Evolutionary conservation across 352 stramenopile genomes (phyloP).

Genomic region (Phytopythium vexans): DNA sequence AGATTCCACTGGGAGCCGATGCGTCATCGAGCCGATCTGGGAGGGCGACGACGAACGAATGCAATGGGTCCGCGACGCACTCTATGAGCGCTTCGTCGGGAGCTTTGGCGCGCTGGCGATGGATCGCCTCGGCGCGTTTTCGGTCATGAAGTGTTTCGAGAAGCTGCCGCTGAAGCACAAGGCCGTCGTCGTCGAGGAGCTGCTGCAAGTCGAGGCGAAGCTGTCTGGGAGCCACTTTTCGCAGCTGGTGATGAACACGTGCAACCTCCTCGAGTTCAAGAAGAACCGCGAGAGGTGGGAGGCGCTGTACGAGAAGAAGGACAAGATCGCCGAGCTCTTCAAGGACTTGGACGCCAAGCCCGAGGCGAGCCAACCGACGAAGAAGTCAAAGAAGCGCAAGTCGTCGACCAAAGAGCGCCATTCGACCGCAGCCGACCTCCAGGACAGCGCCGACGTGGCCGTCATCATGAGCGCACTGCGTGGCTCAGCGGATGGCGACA

Average conservation of each 20-base stretch:
- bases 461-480: constrained; percentile 69
- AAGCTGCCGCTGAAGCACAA: constrained; percentile 56
- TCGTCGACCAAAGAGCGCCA: constrained; percentile 20
- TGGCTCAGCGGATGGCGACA: constrained; percentile 16
- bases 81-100: constrained; percentile 69
- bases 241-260: constrained; percentile 79
- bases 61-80: constrained; percentile 55
- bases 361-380: constrained; percentile 11
- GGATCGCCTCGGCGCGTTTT: constrained; percentile 75
- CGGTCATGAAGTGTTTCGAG: constrained; percentile 84
- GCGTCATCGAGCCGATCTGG: constrained; percentile 77
- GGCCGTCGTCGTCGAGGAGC: constrained; percentile 63
- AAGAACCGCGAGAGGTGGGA: constrained; percentile 78
- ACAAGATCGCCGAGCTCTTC: constrained; percentile 78
- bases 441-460: constrained; percentile 43
- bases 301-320: constrained; percentile 70
- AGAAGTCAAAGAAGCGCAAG: constrained; percentile 53
- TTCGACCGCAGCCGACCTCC: constrained; percentile 20
- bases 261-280: constrained; percentile 77
- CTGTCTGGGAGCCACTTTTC: constrained; percentile 78
- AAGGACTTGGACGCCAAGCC: constrained; percentile 62
- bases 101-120: constrained; percentile 67
- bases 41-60: constrained; percentile 51
- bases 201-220: constrained; percentile 66
- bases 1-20: constrained; percentile 78